Evolutionary conservation across 2,329 filamentous ascomycete species (phyloP), one percentile per base, ranked within the genome.

Genomic region (Nannizzia gypsea): DNA sequence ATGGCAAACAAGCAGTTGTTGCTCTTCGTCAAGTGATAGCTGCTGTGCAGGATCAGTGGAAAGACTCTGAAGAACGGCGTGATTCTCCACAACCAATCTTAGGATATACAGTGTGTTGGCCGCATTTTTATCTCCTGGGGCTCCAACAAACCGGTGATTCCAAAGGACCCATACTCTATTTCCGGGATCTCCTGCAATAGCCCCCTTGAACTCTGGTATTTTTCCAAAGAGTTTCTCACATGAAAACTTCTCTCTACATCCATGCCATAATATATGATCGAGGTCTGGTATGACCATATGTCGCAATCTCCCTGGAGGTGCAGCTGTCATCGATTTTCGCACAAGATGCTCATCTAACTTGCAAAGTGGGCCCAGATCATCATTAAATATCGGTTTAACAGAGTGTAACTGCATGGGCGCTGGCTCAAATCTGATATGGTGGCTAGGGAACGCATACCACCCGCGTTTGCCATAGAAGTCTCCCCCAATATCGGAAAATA

Each of bases 401-500:
- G 22, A 9, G 20, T 17, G 2, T 31, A 17, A n/a, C 52, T 34
- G 28, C 3, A n/a, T 31, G 3, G 15, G 11, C 6, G 44, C 46
- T 17, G 63, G 57, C 17, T 60, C 42, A 38, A 67, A 62, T 40
- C 63, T 63, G 3, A 67, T 15, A 44, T 67, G 62, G 46, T 62
- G 61, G 42, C 61, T 64, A 6, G 65, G 59, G 58, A 63, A 64
- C 5, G 64, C 57, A 20, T 59, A 52, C 66, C 67, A 67, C 56
- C 66, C 66, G 26, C 64, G 56, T 1, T 58, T 61, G 11, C 38
- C 26, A 60, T 68, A 68, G 50, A 65, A 68, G 15, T 44, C 24
- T 3, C 59, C 63, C 3, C 65, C 65, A 44, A 68, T 68, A 55
- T 66, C 67, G 3, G 66, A 68, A 60, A 65, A 68, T 0, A 68